Evolutionary conservation across 2,329 filamentous ascomycete species (phyloP).

Genomic region (Furcasterigmium sp.): DNA sequence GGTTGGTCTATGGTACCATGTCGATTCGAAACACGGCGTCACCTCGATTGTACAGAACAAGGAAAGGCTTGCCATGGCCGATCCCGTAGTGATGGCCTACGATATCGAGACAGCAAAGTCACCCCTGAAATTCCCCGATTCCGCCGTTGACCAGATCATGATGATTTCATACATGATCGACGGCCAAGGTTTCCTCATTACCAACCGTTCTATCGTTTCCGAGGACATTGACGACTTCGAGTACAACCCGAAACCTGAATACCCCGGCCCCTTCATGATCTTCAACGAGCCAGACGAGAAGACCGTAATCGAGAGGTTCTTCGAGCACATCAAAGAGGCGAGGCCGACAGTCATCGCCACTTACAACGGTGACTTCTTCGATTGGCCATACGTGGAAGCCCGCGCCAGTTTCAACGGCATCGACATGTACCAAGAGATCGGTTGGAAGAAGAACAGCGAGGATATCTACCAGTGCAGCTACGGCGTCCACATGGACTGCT

Average conservation of each 20-base stretch:
- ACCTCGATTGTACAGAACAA: conserved; percentile 81
- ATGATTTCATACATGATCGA: conserved; percentile 99
- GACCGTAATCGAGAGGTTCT: conserved; percentile 82
- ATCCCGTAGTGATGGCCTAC: conserved; percentile 97
- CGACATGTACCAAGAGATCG: conserved; percentile 98
- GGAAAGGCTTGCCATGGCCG: conserved; percentile 82
- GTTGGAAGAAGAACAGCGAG: conserved; percentile 90
- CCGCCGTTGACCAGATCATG: conserved; percentile 94
- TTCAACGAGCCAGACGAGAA: conserved; percentile 98
- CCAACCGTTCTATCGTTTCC: conserved; percentile 94
- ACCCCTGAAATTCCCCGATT: conserved; percentile 93
- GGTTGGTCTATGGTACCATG: conserved; percentile 94
- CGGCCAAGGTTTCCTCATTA: conserved; percentile 95
- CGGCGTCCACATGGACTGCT: conserved; percentile 98
- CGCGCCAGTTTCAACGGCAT: conserved; percentile 91
- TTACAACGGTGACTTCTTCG: conserved; percentile 99
- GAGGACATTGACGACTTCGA: conserved; percentile 98
- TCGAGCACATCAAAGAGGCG: conserved; percentile 90
- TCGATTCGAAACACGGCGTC: conserved; percentile 87
- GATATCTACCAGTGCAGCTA: conserved; percentile 96
- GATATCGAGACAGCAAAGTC: conserved; percentile 98
- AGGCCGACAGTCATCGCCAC: conserved; percentile 95
- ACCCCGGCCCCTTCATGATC: conserved; percentile 90
- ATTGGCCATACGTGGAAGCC: conserved; percentile 98
- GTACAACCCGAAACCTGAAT: conserved; percentile 96